Evolutionary conservation across 441 rosid species (phyloP), one percentile per base, ranked within the genome.

Genomic region (Pelargonium fulgidum): DNA sequence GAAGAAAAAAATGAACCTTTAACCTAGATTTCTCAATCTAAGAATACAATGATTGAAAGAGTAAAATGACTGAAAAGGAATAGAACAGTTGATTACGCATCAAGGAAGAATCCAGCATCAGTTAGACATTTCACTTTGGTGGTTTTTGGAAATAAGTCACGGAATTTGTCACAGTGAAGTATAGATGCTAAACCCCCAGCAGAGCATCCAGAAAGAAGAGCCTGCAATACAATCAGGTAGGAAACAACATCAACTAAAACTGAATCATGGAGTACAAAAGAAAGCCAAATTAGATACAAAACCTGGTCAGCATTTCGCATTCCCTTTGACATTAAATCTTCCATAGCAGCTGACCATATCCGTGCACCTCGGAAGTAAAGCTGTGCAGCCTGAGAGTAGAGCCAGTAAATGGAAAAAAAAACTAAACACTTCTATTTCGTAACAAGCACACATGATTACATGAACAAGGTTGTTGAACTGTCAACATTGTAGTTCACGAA

Each of bases 81-180:
- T n/a, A 8, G 36, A 13, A 75, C 29, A 64, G 54, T 41, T 7
- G 17, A 70, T 22, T 69, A 90, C 97, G 85, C 73, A 16, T 94
- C 97, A 44, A 94, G 87, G 82, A 94, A 94, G 72, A 94, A 76
- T 72, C 99, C 97, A 17, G 88, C 99, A 78, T 94, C 99, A 73
- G 92, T 85, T 78, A 94, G 80, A 81, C 97, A 94, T 79, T 91
- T 94, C 70, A 92, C 96, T 79, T 59, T 83, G n/a, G 86, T 85
- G 54, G 74, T 76, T 67, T 72, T 17, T 10, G 87, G 85, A 70
- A 90, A 88, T 72, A 90, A 66, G 72, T 71, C 68, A 66, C 81
- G 83, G 71, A 91, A 91, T 80, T 87, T 88, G 58, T 94, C 99
- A 52, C 97, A 88, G 66, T 86, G 89, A 72, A 94, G 72, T 73